phyloP scores from a whole-genome alignment of 192 early-diverging fungal genomes.

The Podila verticillata region DNA sequence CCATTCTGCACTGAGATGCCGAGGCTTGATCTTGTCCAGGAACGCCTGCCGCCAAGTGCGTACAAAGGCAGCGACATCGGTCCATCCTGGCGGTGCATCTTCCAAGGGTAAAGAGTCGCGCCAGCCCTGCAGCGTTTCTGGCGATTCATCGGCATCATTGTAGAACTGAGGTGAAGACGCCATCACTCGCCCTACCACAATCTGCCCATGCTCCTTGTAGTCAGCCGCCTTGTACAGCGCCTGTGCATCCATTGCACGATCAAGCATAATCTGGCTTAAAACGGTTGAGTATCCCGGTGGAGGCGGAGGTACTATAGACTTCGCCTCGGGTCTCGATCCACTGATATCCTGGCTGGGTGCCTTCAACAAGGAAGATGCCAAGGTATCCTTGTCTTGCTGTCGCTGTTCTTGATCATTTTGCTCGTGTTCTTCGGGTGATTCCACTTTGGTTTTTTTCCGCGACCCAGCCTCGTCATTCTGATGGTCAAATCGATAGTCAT shows the following conservation, averaged over 20 bases:
- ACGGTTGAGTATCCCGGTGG: constrained; percentile 13
- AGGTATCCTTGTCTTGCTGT: not conserved
- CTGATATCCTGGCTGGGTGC: not conserved
- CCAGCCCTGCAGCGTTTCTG: constrained; percentile 21
- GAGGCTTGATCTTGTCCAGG: constrained; percentile 17
- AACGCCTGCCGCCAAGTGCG: constrained; percentile 36
- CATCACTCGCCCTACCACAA: constrained; percentile 35
- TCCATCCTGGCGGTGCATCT: constrained; percentile 16
- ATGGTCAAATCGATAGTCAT: not conserved
- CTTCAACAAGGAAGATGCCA: not conserved
- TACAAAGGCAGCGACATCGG: constrained; percentile 29
- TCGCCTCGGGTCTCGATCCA: not conserved
- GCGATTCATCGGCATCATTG: constrained; percentile 15
- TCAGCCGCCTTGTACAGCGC: constrained; percentile 19
- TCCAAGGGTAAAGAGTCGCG: constrained; percentile 14
- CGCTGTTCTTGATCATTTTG: not conserved
- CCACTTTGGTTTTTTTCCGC: constrained; percentile 11
- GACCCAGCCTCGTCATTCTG: not conserved
- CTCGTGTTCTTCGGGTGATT: not conserved
- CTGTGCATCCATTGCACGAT: constrained; percentile 26
- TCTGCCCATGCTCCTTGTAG: constrained; percentile 37
- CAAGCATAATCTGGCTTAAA: constrained; percentile 12
- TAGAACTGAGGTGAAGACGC: constrained; percentile 25
- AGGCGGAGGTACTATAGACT: constrained; percentile 10
- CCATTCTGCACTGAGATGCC: constrained; percentile 33